Percentiles rank a stretch among this genome's conserved stretches.
These are phyloP conservation scores for Rhynchosporium secalis DNA, from an alignment of 2,329 filamentous ascomycete genomes.

Conservation along the genomic window DNA sequence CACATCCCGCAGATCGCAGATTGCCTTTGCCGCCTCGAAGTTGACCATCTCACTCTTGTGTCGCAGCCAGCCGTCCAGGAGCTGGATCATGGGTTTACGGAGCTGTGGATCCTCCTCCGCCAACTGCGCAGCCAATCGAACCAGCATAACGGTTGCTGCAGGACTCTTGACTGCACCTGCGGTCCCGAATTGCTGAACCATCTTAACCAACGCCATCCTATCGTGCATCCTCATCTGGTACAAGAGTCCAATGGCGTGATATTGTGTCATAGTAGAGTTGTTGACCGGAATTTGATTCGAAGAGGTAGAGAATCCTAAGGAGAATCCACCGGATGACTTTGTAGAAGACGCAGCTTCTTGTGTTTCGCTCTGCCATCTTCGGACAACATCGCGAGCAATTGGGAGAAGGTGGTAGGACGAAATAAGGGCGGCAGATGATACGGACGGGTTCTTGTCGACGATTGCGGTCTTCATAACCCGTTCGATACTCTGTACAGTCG, in stretches of 20 bases:
- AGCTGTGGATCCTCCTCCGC: conserved; percentile 89
- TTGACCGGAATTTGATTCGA: conserved; percentile 74
- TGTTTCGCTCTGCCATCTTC: conserved; percentile 97
- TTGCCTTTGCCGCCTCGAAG: conserved; percentile 97
- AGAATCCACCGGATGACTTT: conserved; percentile 88
- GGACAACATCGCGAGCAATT: conserved; percentile 91
- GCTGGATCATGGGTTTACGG: conserved; percentile 93
- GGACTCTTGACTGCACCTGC: conserved; percentile 93
- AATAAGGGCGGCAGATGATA: conserved; percentile 92
- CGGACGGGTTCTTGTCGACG: conserved; percentile 97
- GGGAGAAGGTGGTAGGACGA: conserved; percentile 98
- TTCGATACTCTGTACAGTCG: conserved; percentile 96
- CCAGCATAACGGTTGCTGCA: conserved; percentile 87
- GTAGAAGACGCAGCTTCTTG: conserved; percentile 90
- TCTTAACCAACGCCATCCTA: conserved; percentile 97
- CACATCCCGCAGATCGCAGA: conserved; percentile 91
- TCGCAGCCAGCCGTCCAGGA: conserved; percentile 92
- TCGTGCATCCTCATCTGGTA: conserved; percentile 99
- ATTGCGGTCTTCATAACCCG: conserved; percentile 98
- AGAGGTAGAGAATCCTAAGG: conserved; percentile 85
- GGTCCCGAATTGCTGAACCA: conserved; percentile 98
- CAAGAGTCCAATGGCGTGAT: conserved; percentile 93
- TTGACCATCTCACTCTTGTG: conserved; percentile 99
- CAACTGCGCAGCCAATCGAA: conserved; percentile 87
- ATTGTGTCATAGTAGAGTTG: conserved; percentile 97